phyloP scores from a whole-genome alignment of 2,329 filamentous ascomycete species.

The Diaporthe sp. region DNA sequence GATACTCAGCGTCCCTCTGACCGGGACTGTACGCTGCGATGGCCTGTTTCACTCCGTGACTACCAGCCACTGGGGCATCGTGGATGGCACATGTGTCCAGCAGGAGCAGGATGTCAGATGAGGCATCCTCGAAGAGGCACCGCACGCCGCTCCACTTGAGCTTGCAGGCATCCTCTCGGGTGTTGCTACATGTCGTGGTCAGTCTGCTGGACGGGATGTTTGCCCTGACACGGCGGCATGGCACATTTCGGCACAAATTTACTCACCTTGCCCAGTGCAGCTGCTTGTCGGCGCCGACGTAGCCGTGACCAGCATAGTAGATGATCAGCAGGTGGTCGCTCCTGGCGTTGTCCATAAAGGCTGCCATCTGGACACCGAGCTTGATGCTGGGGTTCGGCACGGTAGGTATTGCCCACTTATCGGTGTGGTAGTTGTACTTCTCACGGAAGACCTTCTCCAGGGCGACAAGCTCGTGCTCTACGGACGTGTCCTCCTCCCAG shows the following conservation, averaged over 20 bases:
- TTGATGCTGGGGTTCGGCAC: conserved; percentile 72
- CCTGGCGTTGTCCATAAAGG: conserved; percentile 70
- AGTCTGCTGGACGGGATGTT: conserved; percentile 39
- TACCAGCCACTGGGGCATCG: conserved; percentile 64
- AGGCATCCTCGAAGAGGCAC: conserved; percentile 72
- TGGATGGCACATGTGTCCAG: conserved; percentile 73
- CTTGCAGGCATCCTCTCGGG: conserved; percentile 69
- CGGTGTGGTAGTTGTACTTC: conserved; percentile 71
- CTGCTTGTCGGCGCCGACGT: conserved; percentile 70
- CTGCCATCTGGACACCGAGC: conserved; percentile 71
- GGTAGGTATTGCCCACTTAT: conserved; percentile 73
- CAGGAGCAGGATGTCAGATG: conserved; percentile 73
- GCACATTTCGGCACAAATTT: background rate
- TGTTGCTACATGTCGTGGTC: conserved; percentile 60
- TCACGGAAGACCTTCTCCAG: conserved; percentile 72
- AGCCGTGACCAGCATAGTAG: conserved; percentile 75
- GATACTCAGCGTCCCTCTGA: conserved; percentile 58
- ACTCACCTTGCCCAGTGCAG: conserved; percentile 78
- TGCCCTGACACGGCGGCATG: background rate
- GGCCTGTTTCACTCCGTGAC: conserved; percentile 71
- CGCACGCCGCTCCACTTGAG: conserved; percentile 75
- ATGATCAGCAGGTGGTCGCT: conserved; percentile 74
- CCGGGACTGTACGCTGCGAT: conserved; percentile 72
- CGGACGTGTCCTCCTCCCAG: conserved; percentile 72
- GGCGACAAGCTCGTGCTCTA: conserved; percentile 66